Evolutionary conservation across 441 rosid species (phyloP).

Genomic region (Viola pubescens): DNA sequence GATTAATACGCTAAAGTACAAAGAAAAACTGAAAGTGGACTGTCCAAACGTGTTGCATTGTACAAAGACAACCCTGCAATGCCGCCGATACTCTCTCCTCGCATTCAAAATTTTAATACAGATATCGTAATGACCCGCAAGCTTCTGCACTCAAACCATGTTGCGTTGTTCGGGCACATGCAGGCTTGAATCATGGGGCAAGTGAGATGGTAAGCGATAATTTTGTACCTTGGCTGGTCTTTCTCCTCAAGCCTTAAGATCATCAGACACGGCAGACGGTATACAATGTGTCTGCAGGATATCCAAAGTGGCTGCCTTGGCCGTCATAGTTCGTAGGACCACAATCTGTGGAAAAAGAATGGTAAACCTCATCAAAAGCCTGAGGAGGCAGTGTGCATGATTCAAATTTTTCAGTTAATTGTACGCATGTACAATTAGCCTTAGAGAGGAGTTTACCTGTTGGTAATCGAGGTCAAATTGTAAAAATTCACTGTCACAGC

Average conservation of each 20-base stretch:
- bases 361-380: neutral
- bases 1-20: too few species aligned
- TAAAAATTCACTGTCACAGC: constrained; percentile 65
- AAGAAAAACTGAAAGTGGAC: too few species aligned
- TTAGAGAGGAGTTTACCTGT: constrained; percentile 38
- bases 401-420: neutral
- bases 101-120: too few species aligned
- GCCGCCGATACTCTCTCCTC: neutral
- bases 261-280: constrained; percentile 87
- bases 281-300: constrained; percentile 80
- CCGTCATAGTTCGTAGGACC: constrained; percentile 52
- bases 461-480: constrained; percentile 74
- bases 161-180: neutral
- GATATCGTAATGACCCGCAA: too few species aligned
- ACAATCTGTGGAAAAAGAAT: constrained; percentile 43
- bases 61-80: neutral
- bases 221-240: neutral
- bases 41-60: neutral
- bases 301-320: constrained; percentile 73
- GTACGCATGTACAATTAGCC: neutral
- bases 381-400: neutral
- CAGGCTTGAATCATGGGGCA: neutral
- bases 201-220: neutral
- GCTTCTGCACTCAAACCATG: neutral
- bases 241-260: constrained; percentile 43